Base-by-base conservation (phyloP, 345 rosid genomes). In the Salix caprea region DNA sequence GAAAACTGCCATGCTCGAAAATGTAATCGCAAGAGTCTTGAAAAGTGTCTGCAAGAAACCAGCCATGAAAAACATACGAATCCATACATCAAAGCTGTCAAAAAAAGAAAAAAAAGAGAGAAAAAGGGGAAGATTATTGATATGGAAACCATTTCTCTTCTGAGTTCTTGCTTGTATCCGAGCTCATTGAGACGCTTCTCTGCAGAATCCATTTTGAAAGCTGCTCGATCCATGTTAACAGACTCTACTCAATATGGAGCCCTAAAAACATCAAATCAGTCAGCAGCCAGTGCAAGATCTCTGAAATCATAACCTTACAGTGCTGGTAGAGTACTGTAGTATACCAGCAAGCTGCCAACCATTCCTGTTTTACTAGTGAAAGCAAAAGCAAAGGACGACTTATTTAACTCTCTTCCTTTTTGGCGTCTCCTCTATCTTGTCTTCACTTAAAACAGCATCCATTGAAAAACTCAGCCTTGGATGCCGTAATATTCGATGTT, bases 1-100 rank as follows among this genome's bases (percentile, higher is more conserved):
- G 79, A 89, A 89, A 42, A 89, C 87, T n/a, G 90, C 86, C 92
- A 87, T 87, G 7, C 90, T 89, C 9, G 92, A 89, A 77, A 89
- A 89, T 11, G 92, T 84, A 77, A 89, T 89, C 0, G 90, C 92
- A 52, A 87, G 85, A 36, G 90, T 87, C 80, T 87, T 86, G 85
- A 87, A 89, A 72, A 89, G 75, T 56, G 87, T 89, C 92, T 89
- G 85, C 74, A 78, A 24, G 58, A 15, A 9, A 30, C 15, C 24
- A 62, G 12, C 50, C 50, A 62, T 26, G 16, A 62, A 62, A 62
- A 62, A 62, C 6, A 62, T 44, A 14, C 3, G 50, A 44, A 44
- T 12, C 32, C 24, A 50, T 1, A 3, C 14, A 62, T 23, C 16
- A 23, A 62, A 24, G 67, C 1, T 23, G 14, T 39, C 73, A 16